A percentile compares a stretch with the other conserved stretches of the same genome.
These are phyloP conservation scores for Coemansia sp. DNA, from an alignment of 192 early-diverging fungal species.

Conservation along the genomic window DNA sequence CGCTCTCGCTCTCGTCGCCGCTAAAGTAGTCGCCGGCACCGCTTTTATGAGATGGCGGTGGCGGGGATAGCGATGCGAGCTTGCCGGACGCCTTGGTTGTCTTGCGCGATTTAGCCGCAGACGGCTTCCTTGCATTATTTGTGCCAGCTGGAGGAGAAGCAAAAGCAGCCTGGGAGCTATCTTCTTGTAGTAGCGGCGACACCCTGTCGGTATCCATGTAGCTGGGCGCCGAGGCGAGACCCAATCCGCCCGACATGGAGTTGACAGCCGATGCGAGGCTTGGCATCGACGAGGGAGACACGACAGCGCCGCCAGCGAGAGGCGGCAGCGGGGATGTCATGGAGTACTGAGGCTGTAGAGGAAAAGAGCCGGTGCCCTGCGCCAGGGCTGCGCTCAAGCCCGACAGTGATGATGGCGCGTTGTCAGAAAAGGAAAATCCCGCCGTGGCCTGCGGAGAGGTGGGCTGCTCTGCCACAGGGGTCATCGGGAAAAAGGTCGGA, in stretches of 20 bases:
- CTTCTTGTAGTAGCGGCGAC: background rate
- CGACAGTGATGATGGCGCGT: background rate
- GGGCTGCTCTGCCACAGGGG: background rate
- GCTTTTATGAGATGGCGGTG: background rate
- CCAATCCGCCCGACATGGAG: background rate
- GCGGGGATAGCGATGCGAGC: background rate
- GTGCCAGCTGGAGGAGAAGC: background rate
- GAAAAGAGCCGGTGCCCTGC: background rate
- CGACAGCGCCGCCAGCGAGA: background rate
- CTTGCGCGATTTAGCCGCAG: conserved; percentile 5
- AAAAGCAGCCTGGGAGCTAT: background rate
- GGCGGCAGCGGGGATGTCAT: background rate
- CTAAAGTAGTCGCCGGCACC: background rate
- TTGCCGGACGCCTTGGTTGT: background rate
- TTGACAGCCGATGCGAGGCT: background rate
- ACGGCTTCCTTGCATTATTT: conserved; percentile 7
- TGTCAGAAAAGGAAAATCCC: background rate
- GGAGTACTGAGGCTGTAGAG: background rate
- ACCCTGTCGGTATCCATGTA: background rate
- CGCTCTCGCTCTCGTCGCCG: conserved; percentile 2
- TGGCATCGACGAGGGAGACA: background rate
- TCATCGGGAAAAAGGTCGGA: background rate
- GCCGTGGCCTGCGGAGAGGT: background rate
- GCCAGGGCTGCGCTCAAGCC: background rate
- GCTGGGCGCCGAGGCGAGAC: background rate